Evolutionary conservation across 2,329 filamentous ascomycete genomes (phyloP).

Genomic region (Apiospora koreana): DNA sequence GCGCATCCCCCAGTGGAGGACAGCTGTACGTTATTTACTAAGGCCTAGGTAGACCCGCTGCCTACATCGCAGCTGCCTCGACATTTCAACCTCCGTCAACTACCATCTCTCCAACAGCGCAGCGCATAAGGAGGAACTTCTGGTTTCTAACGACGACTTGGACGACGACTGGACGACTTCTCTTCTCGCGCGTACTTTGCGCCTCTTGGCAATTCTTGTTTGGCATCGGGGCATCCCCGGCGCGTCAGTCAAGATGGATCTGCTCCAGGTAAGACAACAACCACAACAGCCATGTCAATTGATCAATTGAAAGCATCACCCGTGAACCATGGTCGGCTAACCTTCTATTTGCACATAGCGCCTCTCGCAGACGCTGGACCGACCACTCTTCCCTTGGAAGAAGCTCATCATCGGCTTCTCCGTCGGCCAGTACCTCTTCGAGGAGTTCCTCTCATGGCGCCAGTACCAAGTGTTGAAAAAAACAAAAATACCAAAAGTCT

Average conservation of each 20-base stretch:
- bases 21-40: not conserved
- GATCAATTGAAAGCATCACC: not conserved
- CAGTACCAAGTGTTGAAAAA: conserved; percentile 87
- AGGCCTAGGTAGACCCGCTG: not conserved
- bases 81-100: not conserved
- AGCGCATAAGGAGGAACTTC: not conserved
- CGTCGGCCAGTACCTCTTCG: conserved; percentile 85
- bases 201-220: not conserved
- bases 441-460: conserved; percentile 84
- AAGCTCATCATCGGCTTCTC: conserved; percentile 93
- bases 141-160: no score
- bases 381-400: conserved; percentile 96
- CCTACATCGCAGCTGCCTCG: not conserved
- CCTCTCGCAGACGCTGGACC: conserved; percentile 85
- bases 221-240: not conserved
- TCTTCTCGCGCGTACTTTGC: not conserved
- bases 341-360: conserved; percentile 43
- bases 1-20: not conserved
- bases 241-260: conserved; percentile 29
- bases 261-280: conserved; percentile 30
- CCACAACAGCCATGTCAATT: not conserved
- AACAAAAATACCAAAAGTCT: conserved; percentile 79
- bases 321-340: not conserved
- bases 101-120: not conserved
- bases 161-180: no score